Evolutionary conservation across 75 land plant genomes (phyloP), one percentile per base, ranked within the genome.

Genomic region (Selaginella tamariscina): DNA sequence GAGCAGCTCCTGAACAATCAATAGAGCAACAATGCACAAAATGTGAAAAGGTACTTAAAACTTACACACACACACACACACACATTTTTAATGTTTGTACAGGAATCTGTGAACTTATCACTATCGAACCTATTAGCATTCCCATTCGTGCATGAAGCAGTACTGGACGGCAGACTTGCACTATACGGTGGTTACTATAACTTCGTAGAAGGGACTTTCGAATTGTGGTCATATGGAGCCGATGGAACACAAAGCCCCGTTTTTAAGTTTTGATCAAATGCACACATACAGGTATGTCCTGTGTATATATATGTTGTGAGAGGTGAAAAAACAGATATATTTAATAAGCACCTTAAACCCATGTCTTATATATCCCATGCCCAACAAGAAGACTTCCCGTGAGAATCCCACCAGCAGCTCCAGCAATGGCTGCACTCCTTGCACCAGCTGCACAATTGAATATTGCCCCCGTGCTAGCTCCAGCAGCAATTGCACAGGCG

Each of bases 21-120:
- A 66, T 84, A 18, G 69, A 60, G 1, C 84, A 80, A 0, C 85
- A 80, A 56, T 89, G 94, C 71, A 1, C 73, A 20, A 29, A 31
- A 5, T 89, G 95, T 69, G 95, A 89, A 62, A 82, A 81, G 85
- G 94, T 86, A 55, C n/a, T n/a, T n/a, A n/a, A n/a, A n/a, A n/a
- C n/a, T n/a, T n/a, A n/a, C n/a, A n/a, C n/a, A n/a, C n/a, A n/a
- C n/a, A n/a, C n/a, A n/a, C n/a, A n/a, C n/a, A n/a, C n/a, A n/a
- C n/a, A n/a, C n/a, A n/a, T n/a, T n/a, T n/a, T n/a, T n/a, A n/a
- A n/a, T n/a, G n/a, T n/a, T n/a, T n/a, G n/a, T 77, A 67, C 91
- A 89, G 96, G 92, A 88, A 64, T 81, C 92, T 0, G 92, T 90
- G 76, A 85, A 88, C 65, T 78, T 81, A 24, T 88, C 96, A 2